phyloP scores from a whole-genome alignment of 1,139 yeast species.

The Blastobotrys arbuscula region DNA sequence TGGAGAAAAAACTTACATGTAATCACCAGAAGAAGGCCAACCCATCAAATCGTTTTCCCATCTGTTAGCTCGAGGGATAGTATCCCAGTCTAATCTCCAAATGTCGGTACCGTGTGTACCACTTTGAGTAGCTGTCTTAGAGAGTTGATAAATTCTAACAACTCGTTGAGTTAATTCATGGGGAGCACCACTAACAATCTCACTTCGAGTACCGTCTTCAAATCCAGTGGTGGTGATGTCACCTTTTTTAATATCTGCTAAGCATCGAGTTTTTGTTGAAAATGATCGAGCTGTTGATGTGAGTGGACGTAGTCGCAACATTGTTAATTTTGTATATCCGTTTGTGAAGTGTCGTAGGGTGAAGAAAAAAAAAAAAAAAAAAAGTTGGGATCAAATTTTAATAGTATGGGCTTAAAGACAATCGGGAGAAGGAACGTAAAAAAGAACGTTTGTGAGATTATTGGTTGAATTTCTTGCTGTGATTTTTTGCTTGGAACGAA shows the following conservation, averaged over 20 bases:
- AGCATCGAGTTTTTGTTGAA: conserved; percentile 12
- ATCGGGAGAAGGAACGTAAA: neutral
- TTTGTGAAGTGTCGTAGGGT: neutral
- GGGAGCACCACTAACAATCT: conserved; percentile 70
- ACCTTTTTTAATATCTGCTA: conserved; percentile 10
- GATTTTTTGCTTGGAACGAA: too few relatives aligned
- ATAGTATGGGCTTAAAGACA: neutral
- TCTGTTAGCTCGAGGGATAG: conserved; percentile 67
- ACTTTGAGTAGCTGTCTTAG: conserved; percentile 80
- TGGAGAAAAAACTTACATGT: conserved; percentile 42
- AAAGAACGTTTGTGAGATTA: neutral
- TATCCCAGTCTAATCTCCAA: conserved; percentile 87
- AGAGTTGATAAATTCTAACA: conserved; percentile 71
- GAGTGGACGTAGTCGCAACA: conserved; percentile 4
- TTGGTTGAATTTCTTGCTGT: too few relatives aligned
- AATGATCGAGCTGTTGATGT: conserved; percentile 11
- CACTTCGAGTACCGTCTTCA: conserved; percentile 10
- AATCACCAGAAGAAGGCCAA: conserved; percentile 74
- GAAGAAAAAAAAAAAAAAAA: neutral
- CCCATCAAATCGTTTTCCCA: conserved; percentile 93
- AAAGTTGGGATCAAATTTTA: neutral
- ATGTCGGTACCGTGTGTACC: conserved; percentile 42
- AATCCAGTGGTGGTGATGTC: conserved; percentile 6
- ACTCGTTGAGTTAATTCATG: conserved; percentile 57
- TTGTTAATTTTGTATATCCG: neutral